phyloP scores from a whole-genome alignment of 2,329 filamentous ascomycete species.

The Alternaria angustiovoidea region DNA sequence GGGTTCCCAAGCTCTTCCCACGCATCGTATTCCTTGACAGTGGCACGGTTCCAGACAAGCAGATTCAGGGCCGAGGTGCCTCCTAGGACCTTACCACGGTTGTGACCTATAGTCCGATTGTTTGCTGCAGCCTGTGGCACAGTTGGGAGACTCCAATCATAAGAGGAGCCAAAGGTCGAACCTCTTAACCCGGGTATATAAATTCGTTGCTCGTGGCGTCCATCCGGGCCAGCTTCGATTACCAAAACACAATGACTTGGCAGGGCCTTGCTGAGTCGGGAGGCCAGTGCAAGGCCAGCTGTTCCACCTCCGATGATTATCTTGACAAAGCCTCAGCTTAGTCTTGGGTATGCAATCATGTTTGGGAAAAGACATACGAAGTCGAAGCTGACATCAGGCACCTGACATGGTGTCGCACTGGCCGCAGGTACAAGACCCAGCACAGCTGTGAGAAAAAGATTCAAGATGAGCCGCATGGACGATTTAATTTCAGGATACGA shows the following conservation, averaged over 20 bases:
- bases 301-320: constrained; percentile 29
- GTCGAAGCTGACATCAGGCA: not conserved
- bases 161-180: constrained; percentile 26
- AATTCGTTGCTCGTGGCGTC: constrained; percentile 28
- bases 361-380: constrained; percentile 1
- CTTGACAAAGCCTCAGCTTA: constrained; percentile 6
- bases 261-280: constrained; percentile 38
- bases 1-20: constrained; percentile 66
- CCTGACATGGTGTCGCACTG: not conserved
- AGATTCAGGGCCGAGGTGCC: constrained; percentile 48
- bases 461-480: not conserved
- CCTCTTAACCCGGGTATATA: constrained; percentile 32
- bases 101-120: constrained; percentile 31
- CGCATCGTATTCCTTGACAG: constrained; percentile 54
- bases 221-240: constrained; percentile 37
- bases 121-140: constrained; percentile 52
- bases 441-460: not conserved
- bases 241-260: constrained; percentile 26
- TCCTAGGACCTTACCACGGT: constrained; percentile 40
- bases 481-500: not conserved
- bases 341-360: not conserved
- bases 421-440: not conserved
- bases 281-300: constrained; percentile 29
- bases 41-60: constrained; percentile 45
- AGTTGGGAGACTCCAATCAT: constrained; percentile 54